phyloP scores from a whole-genome alignment of 1,139 yeast genomes.

The Arxiozyma bovina region DNA sequence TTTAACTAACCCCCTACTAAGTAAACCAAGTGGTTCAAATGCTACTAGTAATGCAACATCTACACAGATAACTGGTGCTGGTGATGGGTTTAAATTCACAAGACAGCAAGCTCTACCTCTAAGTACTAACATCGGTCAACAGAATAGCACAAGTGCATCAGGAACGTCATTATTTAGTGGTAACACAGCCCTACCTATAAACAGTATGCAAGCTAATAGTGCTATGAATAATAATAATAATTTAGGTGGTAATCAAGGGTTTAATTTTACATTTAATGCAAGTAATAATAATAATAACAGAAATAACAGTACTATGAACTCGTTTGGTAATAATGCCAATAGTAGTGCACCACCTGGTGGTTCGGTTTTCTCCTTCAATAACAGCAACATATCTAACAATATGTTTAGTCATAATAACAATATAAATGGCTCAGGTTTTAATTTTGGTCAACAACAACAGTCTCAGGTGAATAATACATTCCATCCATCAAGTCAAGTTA shows the following conservation, averaged over 20 bases:
- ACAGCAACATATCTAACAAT: background rate
- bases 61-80: slow-evolving; percentile 10
- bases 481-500: slow-evolving; percentile 20
- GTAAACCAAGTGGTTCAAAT: background rate
- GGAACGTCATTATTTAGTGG: slow-evolving; percentile 2
- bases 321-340: background rate
- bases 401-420: background rate
- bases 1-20: slow-evolving; percentile 3
- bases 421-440: slow-evolving; percentile 2
- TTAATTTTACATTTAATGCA: background rate
- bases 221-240: background rate
- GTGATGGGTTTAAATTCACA: background rate
- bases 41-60: background rate
- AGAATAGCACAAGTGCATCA: background rate
- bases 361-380: background rate
- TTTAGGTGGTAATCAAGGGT: background rate
- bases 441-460: slow-evolving; percentile 7
- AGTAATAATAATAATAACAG: background rate
- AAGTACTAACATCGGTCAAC: background rate
- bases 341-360: background rate
- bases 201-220: background rate
- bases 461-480: slow-evolving; percentile 4
- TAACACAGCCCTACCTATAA: background rate
- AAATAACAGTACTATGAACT: background rate
- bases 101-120: background rate